Evolutionary conservation across 1,284 basidiomycete species (phyloP), one percentile per base, ranked within the genome.

Genomic region (Hymenochaete sp.): DNA sequence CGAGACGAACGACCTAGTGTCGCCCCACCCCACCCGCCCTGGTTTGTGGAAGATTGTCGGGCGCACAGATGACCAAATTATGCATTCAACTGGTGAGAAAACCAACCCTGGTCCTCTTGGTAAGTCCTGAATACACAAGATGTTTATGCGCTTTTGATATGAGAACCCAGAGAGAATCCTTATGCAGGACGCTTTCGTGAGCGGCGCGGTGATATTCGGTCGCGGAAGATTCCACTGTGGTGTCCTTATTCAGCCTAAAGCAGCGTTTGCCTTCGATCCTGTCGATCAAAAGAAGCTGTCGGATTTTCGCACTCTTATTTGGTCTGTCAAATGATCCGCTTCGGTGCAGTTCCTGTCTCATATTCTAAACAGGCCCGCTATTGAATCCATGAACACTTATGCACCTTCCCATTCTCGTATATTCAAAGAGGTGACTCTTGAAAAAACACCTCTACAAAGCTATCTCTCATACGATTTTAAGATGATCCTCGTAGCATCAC

Each of bases 51-150:
- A 65, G 49, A 58, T 72, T 13, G 62, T 57, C 32, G 72, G 74
- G 0, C 61, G 74, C 7, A 57, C 59, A 4, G 73, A 76, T 48
- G 73, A 75, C 52, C 72, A 74, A 52, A 69, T 76, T 31, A 71
- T 74, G 52, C 66, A 70, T 39, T 65, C 59, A 11, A 73, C 67
- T 3, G 73, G 73, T 7, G 72, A 75, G 53, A 75, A 75, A 64
- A 68, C 64, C 1, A 71, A 70, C 49, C 68, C 68, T 0, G 62
- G 59, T 2, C 67, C 67, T 0, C 55, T 71, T 37, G 68, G 67
- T 67, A 42, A 28, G 56, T 48, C n/a, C n/a, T n/a, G n/a, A n/a
- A n/a, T n/a, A n/a, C n/a, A n/a, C n/a, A 28, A n/a, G 9, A 16
- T 26, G 3, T 18, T 28, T 11, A 27, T 2, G 2, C n/a, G 25